Evolutionary conservation across 73 alveolate species (phyloP), one percentile per base, ranked within the genome.

Genomic region (Halteria grandinella): DNA sequence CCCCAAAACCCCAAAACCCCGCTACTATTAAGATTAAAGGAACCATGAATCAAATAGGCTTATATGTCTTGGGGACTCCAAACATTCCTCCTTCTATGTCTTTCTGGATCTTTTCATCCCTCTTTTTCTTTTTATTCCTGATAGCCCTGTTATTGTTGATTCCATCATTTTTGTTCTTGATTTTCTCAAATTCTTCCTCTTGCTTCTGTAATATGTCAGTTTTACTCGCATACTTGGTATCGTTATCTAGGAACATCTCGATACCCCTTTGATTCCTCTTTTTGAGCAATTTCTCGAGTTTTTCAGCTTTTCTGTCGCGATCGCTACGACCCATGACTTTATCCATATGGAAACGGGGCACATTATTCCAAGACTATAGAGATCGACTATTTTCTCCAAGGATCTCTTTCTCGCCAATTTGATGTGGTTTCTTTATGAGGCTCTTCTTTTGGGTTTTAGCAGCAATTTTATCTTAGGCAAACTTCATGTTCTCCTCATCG

Each of bases 331-430:
- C 54, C 74, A 23, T 27, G 29, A 57, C 39, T 27, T 57, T 57
- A 23, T 57, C 74, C 74, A 57, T 57, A 18, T 57, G 74, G 53
- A 57, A 57, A 15, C 74, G 29, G 17, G 74, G 74, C 31, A 57
- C 74, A 57, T 57, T 57, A 18, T 17, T 57, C 74, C 74, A 57
- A 31, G 74, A 27, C 39, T 57, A 31, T 31, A 57, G 3, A 11
- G 74, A 57, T 8, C 74, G 32, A 34, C 54, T 27, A 18, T 57
- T 31, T 25, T 57, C 74, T n/a, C 53, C 18, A 6, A 57, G 74
- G 54, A 57, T 57, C 18, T 57, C 74, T 25, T 57, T 31, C 7
- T 57, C 74, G 20, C 50, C 54, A n/a, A n/a, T n/a, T n/a, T n/a
- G n/a, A n/a, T n/a, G n/a, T n/a, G n/a, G n/a, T n/a, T n/a, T n/a